Conservation (phyloP, 345 rosid genomes). For the Luvunga scandens region DNA sequence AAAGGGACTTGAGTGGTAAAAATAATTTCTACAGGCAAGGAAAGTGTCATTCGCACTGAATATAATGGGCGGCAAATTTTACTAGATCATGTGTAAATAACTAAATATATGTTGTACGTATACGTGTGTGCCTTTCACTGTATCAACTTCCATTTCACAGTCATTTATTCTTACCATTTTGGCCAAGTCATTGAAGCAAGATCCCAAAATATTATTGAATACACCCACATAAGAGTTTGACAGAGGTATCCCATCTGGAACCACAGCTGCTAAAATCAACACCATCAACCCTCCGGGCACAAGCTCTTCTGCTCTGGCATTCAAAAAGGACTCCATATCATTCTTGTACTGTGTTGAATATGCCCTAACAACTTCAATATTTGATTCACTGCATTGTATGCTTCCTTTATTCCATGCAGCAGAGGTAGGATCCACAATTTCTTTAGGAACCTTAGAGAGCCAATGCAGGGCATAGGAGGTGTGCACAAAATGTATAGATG, state of each 20-base stretch:
- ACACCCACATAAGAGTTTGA: background rate
- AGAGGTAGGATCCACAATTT: background rate
- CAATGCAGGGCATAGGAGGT: background rate
- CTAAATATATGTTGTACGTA: too few species aligned
- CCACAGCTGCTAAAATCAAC: background rate
- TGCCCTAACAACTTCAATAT: conserved; percentile 12
- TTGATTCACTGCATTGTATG: background rate
- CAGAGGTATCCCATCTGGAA: conserved; percentile 8
- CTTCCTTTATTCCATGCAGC: conserved; percentile 18
- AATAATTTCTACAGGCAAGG: too few species aligned
- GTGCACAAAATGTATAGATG: conserved; percentile 19
- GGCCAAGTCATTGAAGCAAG: conserved; percentile 12
- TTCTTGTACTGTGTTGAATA: conserved; percentile 15
- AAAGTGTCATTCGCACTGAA: too few species aligned
- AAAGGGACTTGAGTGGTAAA: too few species aligned
- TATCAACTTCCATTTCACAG: background rate
- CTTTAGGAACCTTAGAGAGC: background rate
- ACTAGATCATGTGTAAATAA: too few species aligned
- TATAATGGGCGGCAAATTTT: too few species aligned
- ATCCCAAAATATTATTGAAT: background rate
- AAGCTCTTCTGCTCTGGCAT: conserved; percentile 25
- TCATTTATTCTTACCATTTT: background rate
- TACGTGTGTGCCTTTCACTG: too few species aligned
- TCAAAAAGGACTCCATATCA: conserved; percentile 18
- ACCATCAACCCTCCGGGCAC: conserved; percentile 23